Evolutionary conservation across 208 protist genomes (phyloP).

Genomic region (Acanthamoeba castellanii): DNA sequence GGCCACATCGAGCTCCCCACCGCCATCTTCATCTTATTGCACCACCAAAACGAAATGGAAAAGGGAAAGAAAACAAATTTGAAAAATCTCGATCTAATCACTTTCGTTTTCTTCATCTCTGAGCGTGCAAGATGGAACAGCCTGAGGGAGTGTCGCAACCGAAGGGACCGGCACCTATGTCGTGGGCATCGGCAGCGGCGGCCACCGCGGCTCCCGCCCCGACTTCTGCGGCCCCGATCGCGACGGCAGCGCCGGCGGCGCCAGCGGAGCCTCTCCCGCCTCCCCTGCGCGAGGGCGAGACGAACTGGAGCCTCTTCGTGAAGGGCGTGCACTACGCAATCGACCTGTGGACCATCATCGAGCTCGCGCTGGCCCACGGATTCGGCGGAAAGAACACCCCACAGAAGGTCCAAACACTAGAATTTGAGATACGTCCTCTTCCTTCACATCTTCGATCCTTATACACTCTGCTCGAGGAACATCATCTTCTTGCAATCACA

Average conservation of each 20-base stretch:
- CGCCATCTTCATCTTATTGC: too few species aligned
- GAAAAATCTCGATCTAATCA: too few species aligned
- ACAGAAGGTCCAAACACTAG: background rate
- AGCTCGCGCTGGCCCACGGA: background rate
- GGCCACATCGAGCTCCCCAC: too few species aligned
- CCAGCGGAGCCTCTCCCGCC: background rate
- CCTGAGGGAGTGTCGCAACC: too few species aligned
- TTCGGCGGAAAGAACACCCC: conserved; percentile 28
- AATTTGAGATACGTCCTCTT: conserved; percentile 16
- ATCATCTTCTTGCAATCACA: background rate
- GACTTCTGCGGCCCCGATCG: background rate
- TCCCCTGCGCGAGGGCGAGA: conserved; percentile 11
- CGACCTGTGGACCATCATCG: background rate
- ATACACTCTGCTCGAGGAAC: background rate
- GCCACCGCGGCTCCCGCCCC: background rate
- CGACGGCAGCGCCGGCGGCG: background rate
- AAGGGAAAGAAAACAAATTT: background rate
- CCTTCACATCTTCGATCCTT: background rate
- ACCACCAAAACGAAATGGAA: background rate
- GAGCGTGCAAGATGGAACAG: background rate
- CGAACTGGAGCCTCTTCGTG: background rate
- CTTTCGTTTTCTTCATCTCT: too few species aligned
- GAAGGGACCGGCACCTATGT: background rate
- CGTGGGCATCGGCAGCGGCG: background rate
- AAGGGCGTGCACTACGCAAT: background rate